Conservation (phyloP, 306 rosid species). For the Rosa lucieae region DNA sequence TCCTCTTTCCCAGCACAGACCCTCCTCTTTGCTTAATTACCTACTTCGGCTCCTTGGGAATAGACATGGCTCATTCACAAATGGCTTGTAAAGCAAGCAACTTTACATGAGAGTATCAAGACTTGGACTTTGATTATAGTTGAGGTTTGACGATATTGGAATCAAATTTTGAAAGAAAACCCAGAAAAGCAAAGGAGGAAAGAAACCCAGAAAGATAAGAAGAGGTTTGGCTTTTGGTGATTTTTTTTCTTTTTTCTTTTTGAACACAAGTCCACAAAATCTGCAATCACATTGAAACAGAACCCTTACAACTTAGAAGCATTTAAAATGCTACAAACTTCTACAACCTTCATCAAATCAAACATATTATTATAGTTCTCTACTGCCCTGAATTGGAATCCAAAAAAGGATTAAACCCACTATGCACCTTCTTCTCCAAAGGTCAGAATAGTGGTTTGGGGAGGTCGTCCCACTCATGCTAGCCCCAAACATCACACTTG, state of each 20-base stretch:
- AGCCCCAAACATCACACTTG: constrained; percentile 82
- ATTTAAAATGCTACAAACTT: too few species aligned
- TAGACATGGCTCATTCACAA: constrained; percentile 31
- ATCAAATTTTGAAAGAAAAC: background rate
- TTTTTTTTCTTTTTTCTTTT: too few species aligned
- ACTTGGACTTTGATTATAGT: background rate
- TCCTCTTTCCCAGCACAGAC: constrained; percentile 80
- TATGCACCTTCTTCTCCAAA: constrained; percentile 45
- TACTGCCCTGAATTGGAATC: background rate
- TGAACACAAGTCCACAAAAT: background rate
- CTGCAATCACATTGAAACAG: background rate
- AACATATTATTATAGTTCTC: background rate
- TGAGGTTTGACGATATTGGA: background rate
- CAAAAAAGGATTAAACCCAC: constrained; percentile 53
- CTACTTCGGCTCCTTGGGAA: constrained; percentile 63
- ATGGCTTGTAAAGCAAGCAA: background rate
- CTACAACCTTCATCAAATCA: too few species aligned
- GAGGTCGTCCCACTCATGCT: constrained; percentile 55
- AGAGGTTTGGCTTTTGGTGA: too few species aligned
- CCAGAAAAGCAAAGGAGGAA: background rate
- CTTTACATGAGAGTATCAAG: background rate
- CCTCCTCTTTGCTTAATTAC: constrained; percentile 83
- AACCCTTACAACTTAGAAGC: background rate
- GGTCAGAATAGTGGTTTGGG: constrained; percentile 68
- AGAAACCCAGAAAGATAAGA: background rate